Percentiles rank a stretch among this genome's conserved stretches.
phyloP scores from a whole-genome alignment of 2,329 filamentous ascomycete genomes.

The Sclerotiophoma versabilis region DNA sequence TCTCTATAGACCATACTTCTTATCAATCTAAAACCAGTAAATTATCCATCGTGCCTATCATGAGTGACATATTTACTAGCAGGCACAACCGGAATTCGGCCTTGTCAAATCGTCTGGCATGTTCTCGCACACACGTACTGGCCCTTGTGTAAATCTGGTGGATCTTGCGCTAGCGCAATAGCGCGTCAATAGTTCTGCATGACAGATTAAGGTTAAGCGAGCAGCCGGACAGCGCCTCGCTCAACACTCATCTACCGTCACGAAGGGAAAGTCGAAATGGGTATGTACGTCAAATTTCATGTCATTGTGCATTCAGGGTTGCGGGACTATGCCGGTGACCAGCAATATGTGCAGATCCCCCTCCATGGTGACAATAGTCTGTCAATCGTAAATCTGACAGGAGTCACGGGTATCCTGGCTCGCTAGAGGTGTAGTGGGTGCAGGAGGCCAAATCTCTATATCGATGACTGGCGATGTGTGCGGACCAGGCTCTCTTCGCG shows the following conservation, averaged over 20 bases:
- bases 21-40: neutral
- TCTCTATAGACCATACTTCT: neutral
- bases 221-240: neutral
- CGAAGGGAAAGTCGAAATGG: neutral
- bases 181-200: slow-evolving; percentile 6
- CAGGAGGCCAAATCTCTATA: no score
- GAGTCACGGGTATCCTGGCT: no score
- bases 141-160: neutral
- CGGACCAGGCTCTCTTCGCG: no score
- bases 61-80: neutral
- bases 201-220: slow-evolving; percentile 1
- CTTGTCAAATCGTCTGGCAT: neutral
- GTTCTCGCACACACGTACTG: neutral
- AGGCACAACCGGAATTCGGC: neutral
- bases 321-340: no score
- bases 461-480: no score
- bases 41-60: neutral
- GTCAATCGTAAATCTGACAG: no score
- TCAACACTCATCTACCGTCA: slow-evolving; percentile 5
- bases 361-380: no score
- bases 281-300: neutral
- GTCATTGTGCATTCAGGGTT: no score
- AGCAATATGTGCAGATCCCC: no score
- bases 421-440: no score
- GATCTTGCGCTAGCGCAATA: neutral